Base-by-base conservation (phyloP, 805 yeast genomes). In the Yamadazyma akitaensis region DNA sequence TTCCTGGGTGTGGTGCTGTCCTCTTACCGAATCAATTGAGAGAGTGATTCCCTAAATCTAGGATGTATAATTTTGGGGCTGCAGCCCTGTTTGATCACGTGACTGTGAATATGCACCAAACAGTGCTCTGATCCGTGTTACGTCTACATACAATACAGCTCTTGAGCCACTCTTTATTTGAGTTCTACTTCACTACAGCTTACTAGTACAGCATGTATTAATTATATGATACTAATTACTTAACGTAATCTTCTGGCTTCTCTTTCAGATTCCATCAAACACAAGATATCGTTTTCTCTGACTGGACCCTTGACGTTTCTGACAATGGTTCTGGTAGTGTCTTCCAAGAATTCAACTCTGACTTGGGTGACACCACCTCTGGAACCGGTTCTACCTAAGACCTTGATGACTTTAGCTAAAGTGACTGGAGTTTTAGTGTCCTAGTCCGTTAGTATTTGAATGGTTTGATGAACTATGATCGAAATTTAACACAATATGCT, bases 311-410 rank as follows among this genome's bases (percentile, higher is more conserved):
- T 72, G 60, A 72, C 76, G 65, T 72, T 72, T 70, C 76, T 71
- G 64, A 72, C 76, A 53, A 72, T 72, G 55, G 75, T 69, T 71
- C 76, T 72, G 61, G 75, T 61, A 48, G 74, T 57, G 55, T 71
- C 76, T 62, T 72, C 76, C 57, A 72, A 63, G 65, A 72, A 71
- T 64, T 72, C 74, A 54, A 72, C 76, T 67, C 76, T 68, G 59
- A 72, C 76, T 63, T 72, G 76, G 62, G 76, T 72, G 59, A 72
- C 76, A 70, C 97, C 97, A 87, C 98, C 98, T 82, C 98, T 92
- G 76, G 99, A 92, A 76, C 99, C 99, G 85, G 99, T 92, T 81
- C 99, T 92, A 77, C 98, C 98, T 79, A 92, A 84, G 76, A 92
- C 98, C 83, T 92, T 94, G 80, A 89, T 89, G 73, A 92, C 99